Percentiles rank a stretch among this genome's conserved stretches.
Conservation (phyloP, 1,284 basidiomycete genomes). For the Rhodotorula sp. region DNA sequence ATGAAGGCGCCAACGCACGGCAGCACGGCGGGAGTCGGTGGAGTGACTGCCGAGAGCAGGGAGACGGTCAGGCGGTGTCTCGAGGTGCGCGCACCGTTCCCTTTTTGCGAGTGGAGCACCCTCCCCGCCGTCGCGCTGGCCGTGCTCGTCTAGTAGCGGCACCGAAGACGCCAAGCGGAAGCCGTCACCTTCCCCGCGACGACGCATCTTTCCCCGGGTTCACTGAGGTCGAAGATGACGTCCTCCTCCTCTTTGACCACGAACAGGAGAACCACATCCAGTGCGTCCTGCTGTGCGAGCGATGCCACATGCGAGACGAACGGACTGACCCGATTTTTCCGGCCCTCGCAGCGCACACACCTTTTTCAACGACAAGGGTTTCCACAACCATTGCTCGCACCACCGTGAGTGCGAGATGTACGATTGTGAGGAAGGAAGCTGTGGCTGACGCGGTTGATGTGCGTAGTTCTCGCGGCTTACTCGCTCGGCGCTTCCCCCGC, state of each 20-base stretch:
- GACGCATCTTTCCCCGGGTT: not conserved
- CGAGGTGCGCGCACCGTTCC: slow-evolving; percentile 11
- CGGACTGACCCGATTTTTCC: not conserved
- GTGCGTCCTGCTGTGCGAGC: slow-evolving; percentile 1
- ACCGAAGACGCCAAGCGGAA: not conserved
- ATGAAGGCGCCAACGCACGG: slow-evolving; percentile 12
- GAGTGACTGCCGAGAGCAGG: slow-evolving; percentile 15
- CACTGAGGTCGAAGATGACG: no score
- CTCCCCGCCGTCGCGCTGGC: not conserved
- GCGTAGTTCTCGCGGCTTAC: slow-evolving; percentile 41
- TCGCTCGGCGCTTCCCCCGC: slow-evolving; percentile 41
- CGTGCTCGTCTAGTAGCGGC: no score
- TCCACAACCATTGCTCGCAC: slow-evolving; percentile 44
- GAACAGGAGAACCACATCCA: slow-evolving; percentile 41
- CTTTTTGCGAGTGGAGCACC: not conserved
- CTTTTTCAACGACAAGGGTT: slow-evolving; percentile 42
- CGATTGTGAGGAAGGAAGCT: no score
- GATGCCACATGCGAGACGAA: not conserved
- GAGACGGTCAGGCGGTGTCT: slow-evolving; percentile 19
- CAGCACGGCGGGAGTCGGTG: slow-evolving; percentile 8
- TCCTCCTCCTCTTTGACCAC: not conserved
- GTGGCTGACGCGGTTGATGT: not conserved
- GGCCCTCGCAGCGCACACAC: slow-evolving; percentile 34
- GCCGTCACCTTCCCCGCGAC: no score
- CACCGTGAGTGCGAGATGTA: slow-evolving; percentile 18